phyloP scores from a whole-genome alignment of 2,329 filamentous ascomycete genomes.

The Emergomyces orientalis region DNA sequence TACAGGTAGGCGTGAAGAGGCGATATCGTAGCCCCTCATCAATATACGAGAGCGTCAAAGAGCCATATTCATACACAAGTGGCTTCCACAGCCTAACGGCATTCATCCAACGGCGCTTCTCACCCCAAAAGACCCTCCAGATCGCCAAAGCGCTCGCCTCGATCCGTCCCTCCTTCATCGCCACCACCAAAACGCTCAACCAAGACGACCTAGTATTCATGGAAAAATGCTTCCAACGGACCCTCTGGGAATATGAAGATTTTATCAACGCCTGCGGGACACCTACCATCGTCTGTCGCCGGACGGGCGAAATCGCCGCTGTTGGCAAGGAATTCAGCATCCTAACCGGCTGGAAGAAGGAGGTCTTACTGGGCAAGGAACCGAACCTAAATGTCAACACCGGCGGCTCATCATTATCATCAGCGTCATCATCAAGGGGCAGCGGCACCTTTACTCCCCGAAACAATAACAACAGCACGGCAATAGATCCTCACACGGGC shows the following conservation, averaged over 20 bases:
- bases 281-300: constrained; percentile 81
- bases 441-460: constrained; percentile 44
- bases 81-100: constrained; percentile 84
- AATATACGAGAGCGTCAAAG: constrained; percentile 81
- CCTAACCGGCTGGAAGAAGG: constrained; percentile 86
- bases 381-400: constrained; percentile 80
- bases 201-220: constrained; percentile 88
- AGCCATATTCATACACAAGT: constrained; percentile 82
- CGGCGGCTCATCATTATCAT: constrained; percentile 39
- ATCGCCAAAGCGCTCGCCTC: constrained; percentile 82
- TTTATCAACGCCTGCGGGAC: constrained; percentile 82
- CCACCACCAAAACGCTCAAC: constrained; percentile 81
- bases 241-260: constrained; percentile 85
- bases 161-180: constrained; percentile 87
- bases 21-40: constrained; percentile 63
- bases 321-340: constrained; percentile 97
- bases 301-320: constrained; percentile 88
- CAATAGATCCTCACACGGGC: constrained; percentile 22
- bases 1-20: constrained; percentile 37
- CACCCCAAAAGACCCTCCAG: constrained; percentile 63
- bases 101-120: constrained; percentile 69
- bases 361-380: constrained; percentile 77
- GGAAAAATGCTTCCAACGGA: constrained; percentile 94
- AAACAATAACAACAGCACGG: constrained; percentile 16
- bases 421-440: constrained; percentile 37